A percentile compares a stretch with the other conserved stretches of the same genome.
Evolutionary conservation across 345 rosid genomes (phyloP).

Genomic region (Litchi chinensis): DNA sequence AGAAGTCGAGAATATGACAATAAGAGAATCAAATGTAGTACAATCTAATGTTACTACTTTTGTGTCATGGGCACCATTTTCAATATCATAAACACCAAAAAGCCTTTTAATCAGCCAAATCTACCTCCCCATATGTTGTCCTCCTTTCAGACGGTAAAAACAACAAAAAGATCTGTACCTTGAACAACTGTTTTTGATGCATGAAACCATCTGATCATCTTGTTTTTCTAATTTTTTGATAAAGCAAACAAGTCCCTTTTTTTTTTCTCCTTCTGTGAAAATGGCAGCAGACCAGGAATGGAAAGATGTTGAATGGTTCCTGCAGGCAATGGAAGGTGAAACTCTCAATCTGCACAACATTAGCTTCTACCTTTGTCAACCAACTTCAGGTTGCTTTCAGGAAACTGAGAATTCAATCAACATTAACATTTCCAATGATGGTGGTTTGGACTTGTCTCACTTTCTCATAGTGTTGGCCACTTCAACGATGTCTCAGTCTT

Average conservation of each 20-base stretch:
- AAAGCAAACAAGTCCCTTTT: not conserved
- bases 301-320: conserved; percentile 66
- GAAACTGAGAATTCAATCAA: conserved; percentile 68
- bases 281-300: conserved; percentile 67
- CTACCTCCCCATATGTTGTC: not conserved
- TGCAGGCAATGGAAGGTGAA: conserved; percentile 54
- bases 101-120: not conserved
- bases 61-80: not conserved
- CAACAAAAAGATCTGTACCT: no score
- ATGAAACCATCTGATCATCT: not conserved
- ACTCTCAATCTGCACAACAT: conserved; percentile 57
- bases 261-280: not conserved
- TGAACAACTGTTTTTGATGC: not conserved
- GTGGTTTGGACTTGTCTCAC: conserved; percentile 44
- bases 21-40: conserved; percentile 7
- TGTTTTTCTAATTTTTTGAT: not conserved
- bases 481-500: conserved; percentile 36
- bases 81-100: not conserved
- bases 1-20: conserved; percentile 28
- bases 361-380: conserved; percentile 58
- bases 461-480: conserved; percentile 58
- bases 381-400: conserved; percentile 58
- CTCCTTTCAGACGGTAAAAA: not conserved
- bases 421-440: conserved; percentile 55
- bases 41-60: not conserved